Base-by-base conservation (phyloP, 441 rosid species). In the Melastoma candidum region DNA sequence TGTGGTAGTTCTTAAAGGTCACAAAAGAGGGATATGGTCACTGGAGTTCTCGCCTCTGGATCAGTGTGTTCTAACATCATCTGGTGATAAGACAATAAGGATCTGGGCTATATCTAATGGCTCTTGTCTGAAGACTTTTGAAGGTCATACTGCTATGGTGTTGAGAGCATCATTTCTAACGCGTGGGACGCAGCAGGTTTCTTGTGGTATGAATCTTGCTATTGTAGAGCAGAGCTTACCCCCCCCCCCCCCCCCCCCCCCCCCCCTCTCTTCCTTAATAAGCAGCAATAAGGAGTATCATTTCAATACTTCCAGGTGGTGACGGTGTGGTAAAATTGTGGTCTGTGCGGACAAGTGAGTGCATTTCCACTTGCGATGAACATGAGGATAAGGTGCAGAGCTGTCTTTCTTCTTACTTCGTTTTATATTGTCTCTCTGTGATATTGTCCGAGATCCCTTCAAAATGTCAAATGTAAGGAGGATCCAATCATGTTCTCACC, bases 41-140 rank as follows among this genome's bases (percentile, higher is more conserved):
- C 97, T 93, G 3, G 95, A 93, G 73, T 93, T 93, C 70, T 93
- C 98, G 57, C 92, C 95, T 10, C 81, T 88, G 58, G 98, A 93
- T 83, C 92, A 86, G 64, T 90, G 95, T 77, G 87, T 93, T 57
- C 79, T 93, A 63, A 93, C 98, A 10, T 87, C 95, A 46, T 88
- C 98, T 56, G 98, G 92, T 12, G 98, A 93, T 77, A 84, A 82
- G 72, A 86, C 95, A 25, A 72, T 93, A 59, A 93, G 82, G 71
- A 84, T 93, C 66, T 93, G 98, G 98, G 78, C 84, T 17, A 78
- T 88, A 77, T 65, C 86, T 63, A 94, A 88, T 56, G 98, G 98
- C 53, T 88, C 95, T 44, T 92, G 98, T 81, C 75, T 88, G 63
- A 92, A 77, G 76, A 92, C 98, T 60, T 88, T 92, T 48, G 98